Evolutionary conservation across 768 basidiomycete genomes (phyloP), one percentile per base, ranked within the genome.

Genomic region (Dictyophora rubrovolvata): DNA sequence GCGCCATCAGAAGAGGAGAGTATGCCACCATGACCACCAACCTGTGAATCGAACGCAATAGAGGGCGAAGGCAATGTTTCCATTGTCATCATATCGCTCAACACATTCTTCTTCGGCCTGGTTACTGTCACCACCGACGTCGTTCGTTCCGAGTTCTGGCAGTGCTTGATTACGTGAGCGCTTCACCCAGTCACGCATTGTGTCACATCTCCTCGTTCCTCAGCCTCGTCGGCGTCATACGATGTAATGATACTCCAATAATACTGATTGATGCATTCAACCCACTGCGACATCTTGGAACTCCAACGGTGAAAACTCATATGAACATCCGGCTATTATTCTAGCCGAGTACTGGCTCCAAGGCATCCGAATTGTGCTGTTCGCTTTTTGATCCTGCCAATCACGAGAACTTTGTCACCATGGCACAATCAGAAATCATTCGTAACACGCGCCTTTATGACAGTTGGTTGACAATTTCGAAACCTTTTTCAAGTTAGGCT

Each of bases 11-110:
- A 85, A 4, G 81, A 83, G 5, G 82, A 74, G 48, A 81, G 74
- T n/a, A 94, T 79, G 18, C 86, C 84, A 3, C 80, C 69, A 66
- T 95, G 93, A 0, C 92, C 92, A 18, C 87, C 90, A 53, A 94
- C 90, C 72, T 93, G 87, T 18, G 78, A 72, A 10, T 69, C 68
- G 22, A 86, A 74, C 1, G 77, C 28, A 16, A 51, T 51, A 2
- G 50, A 51, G 21, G 28, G 50, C 12, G 21, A 22, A 51, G 50
- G 21, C 20, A 11, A 51, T 22, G 18, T 12, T 22, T 51, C 50
- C 28, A 22, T 34, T 5, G 12, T 16, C 18, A 16, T 22, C 28
- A 16, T 51, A 14, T 22, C 18, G 14, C 20, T 34, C 50, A 22
- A 18, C 11, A 34, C 28, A 22, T 51, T 22, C 50, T 51, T 34